Evolutionary conservation across 495 filamentous ascomycete genomes (phyloP).

Genomic region (Penicillium argentinense): DNA sequence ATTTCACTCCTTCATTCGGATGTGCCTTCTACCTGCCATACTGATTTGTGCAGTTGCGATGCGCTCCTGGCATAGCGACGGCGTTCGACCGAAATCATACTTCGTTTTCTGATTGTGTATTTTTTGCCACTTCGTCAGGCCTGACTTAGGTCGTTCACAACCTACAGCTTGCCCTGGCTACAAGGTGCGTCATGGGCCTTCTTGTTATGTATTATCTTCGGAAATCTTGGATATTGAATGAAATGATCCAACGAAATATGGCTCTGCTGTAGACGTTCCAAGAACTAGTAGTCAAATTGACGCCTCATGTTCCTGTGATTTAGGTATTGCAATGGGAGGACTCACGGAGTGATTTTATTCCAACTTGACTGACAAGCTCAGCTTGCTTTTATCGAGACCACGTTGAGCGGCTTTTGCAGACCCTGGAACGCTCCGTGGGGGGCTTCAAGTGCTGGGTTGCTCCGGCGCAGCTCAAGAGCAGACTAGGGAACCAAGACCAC

Average conservation of each 20-base stretch:
- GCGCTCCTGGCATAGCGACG: conserved; percentile 42
- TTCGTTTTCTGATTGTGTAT: conserved; percentile 11
- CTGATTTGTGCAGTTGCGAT: conserved; percentile 26
- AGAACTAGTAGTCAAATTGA: too few species aligned
- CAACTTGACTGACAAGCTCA: too few species aligned
- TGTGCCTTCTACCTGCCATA: conserved; percentile 9
- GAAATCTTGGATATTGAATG: not conserved
- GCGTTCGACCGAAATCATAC: conserved; percentile 32
- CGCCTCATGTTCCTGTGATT: too few species aligned
- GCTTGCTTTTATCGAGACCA: too few species aligned
- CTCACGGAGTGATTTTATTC: too few species aligned
- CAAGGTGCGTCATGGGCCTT: not conserved
- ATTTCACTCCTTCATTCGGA: conserved; percentile 3
- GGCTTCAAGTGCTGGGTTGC: not conserved
- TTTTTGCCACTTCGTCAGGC: conserved; percentile 1
- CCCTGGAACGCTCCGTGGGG: not conserved
- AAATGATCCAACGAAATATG: too few species aligned
- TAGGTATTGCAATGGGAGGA: too few species aligned
- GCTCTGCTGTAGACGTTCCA: too few species aligned
- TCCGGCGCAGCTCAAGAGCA: not conserved
- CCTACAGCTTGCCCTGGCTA: not conserved
- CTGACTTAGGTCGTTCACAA: not conserved
- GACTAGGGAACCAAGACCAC: not conserved
- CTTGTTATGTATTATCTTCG: not conserved
- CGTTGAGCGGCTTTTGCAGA: not conserved